Percentiles rank a stretch among this genome's conserved stretches.
These are phyloP conservation scores for Halenospora varia DNA, from an alignment of 495 filamentous ascomycete species.

Conservation along the genomic window DNA sequence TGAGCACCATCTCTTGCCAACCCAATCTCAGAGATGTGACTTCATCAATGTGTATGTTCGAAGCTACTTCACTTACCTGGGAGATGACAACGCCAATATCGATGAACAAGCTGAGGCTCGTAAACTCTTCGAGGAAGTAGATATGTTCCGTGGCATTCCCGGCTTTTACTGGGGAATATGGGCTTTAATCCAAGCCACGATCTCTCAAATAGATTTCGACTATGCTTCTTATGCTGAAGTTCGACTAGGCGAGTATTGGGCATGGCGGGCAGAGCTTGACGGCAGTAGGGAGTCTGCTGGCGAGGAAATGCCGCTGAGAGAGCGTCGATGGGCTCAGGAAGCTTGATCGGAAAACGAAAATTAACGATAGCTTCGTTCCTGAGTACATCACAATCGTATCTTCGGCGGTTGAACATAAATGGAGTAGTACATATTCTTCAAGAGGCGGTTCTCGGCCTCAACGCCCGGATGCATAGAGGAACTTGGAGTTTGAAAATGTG, in stretches of 20 bases:
- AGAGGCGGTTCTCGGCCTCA: constrained; percentile 1
- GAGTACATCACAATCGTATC: not conserved
- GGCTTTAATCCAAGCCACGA: constrained; percentile 93
- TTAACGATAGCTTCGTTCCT: not conserved
- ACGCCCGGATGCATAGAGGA: not conserved
- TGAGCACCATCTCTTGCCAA: constrained; percentile 81
- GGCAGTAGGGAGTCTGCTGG: constrained; percentile 52
- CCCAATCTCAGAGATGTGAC: constrained; percentile 66
- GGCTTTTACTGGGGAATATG: constrained; percentile 92
- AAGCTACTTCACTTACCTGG: constrained; percentile 47
- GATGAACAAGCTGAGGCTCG: constrained; percentile 55
- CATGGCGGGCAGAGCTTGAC: constrained; percentile 76
- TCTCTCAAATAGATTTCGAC: constrained; percentile 96
- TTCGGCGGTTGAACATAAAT: not conserved
- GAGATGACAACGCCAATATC: constrained; percentile 27
- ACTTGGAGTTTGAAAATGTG: not conserved
- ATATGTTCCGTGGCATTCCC: constrained; percentile 82
- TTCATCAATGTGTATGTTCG: constrained; percentile 81
- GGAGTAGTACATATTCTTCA: not conserved
- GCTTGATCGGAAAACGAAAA: constrained; percentile 4
- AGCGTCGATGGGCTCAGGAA: constrained; percentile 80
- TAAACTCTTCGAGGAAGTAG: constrained; percentile 71
- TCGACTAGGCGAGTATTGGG: constrained; percentile 89
- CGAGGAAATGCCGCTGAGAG: constrained; percentile 66
- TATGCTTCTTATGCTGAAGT: constrained; percentile 89